These are phyloP conservation scores for Suillus sp. DNA, from an alignment of 768 basidiomycete genomes.

Conservation along the genomic window DNA sequence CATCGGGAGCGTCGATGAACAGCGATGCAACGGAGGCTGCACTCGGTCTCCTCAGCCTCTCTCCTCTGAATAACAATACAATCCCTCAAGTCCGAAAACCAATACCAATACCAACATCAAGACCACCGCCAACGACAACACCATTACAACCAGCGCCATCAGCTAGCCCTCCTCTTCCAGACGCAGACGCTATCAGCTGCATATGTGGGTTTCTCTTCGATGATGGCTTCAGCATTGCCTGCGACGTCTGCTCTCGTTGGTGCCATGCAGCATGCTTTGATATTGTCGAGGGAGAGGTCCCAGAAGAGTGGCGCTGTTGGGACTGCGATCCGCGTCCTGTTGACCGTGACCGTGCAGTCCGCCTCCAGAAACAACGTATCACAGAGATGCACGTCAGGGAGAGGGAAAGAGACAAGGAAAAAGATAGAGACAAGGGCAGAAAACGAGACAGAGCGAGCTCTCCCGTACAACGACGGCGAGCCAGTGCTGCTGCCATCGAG, in stretches of 20 bases:
- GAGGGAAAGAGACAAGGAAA: slow-evolving; percentile 35
- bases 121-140: slow-evolving; percentile 16
- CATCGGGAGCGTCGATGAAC: slow-evolving; percentile 37
- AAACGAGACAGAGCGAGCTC: slow-evolving; percentile 25
- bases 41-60: slow-evolving; percentile 57
- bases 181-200: slow-evolving; percentile 60
- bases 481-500: slow-evolving; percentile 38
- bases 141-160: slow-evolving; percentile 13
- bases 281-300: slow-evolving; percentile 57
- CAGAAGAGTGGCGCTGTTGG: slow-evolving; percentile 81
- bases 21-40: slow-evolving; percentile 63
- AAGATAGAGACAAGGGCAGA: slow-evolving; percentile 31
- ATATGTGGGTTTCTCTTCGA: slow-evolving; percentile 75
- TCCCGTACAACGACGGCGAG: slow-evolving; percentile 35
- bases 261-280: slow-evolving; percentile 81
- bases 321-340: slow-evolving; percentile 50
- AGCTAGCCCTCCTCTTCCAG: slow-evolving; percentile 27
- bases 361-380: slow-evolving; percentile 35
- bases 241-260: slow-evolving; percentile 82
- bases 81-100: slow-evolving; percentile 46
- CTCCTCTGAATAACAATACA: slow-evolving; percentile 38
- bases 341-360: slow-evolving; percentile 50
- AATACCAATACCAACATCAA: slow-evolving; percentile 17
- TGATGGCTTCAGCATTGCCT: slow-evolving; percentile 85
- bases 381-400: neutral